A percentile compares a stretch with the other conserved stretches of the same genome.
phyloP scores from a whole-genome alignment of 306 rosid genomes.

The Prunus fruticosa region DNA sequence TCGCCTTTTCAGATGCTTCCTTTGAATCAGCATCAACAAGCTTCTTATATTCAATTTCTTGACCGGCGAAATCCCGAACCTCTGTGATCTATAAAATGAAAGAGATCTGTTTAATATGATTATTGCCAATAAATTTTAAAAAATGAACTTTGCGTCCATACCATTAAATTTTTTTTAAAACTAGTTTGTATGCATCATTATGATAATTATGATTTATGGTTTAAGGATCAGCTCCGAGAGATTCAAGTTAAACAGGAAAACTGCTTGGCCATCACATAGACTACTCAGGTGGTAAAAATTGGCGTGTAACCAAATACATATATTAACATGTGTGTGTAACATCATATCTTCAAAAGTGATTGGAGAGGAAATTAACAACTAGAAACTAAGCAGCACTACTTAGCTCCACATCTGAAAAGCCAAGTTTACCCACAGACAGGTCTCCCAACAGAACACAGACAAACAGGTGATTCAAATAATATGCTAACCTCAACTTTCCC shows the following conservation, averaged over 20 bases:
- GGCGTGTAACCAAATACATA: background rate
- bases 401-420: background rate
- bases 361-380: background rate
- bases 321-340: background rate
- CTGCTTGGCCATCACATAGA: background rate
- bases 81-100: constrained; percentile 66
- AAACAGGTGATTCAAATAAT: constrained; percentile 6
- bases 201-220: background rate
- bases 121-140: constrained; percentile 1
- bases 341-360: background rate
- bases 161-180: background rate
- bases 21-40: constrained; percentile 82
- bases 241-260: background rate
- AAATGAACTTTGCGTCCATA: constrained; percentile 1
- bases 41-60: constrained; percentile 82
- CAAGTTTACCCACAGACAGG: background rate
- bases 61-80: constrained; percentile 95
- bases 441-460: background rate
- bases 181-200: background rate
- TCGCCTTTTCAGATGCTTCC: constrained; percentile 71
- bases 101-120: constrained; percentile 10
- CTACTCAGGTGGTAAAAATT: background rate
- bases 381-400: background rate
- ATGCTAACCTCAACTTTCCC: constrained; percentile 77
- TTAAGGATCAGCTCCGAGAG: background rate